A percentile compares a stretch with the other conserved stretches of the same genome.
phyloP scores from a whole-genome alignment of 768 basidiomycete genomes.

The Leccinum rimulosum region DNA sequence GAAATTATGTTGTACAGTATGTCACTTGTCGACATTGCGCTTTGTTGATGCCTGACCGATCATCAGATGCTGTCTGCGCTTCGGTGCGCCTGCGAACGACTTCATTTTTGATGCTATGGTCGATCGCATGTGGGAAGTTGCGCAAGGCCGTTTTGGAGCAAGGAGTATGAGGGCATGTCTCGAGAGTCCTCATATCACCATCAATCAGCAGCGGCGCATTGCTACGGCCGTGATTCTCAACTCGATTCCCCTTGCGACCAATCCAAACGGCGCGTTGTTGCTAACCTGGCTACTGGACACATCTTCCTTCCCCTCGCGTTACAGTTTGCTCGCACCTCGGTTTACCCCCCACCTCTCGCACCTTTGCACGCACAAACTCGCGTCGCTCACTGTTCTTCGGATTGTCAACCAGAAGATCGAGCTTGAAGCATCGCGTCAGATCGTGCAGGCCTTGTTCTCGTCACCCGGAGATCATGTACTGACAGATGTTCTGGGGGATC shows the following conservation, averaged over 20 bases:
- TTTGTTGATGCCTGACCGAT: slow-evolving; percentile 6
- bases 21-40: slow-evolving; percentile 29
- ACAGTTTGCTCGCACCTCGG: slow-evolving; percentile 89
- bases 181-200: slow-evolving; percentile 82
- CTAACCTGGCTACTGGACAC: slow-evolving; percentile 97
- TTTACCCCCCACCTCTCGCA: slow-evolving; percentile 97
- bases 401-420: slow-evolving; percentile 97
- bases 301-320: slow-evolving; percentile 93
- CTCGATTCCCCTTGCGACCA: slow-evolving; percentile 95
- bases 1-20: slow-evolving; percentile 91
- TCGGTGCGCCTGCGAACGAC: slow-evolving; percentile 85
- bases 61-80: slow-evolving; percentile 81
- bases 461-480: slow-evolving; percentile 87
- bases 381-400: slow-evolving; percentile 89
- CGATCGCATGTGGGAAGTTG: slow-evolving; percentile 98
- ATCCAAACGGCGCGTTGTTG: slow-evolving; percentile 93
- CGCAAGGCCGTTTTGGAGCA: slow-evolving; percentile 96
- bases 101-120: slow-evolving; percentile 98
- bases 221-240: slow-evolving; percentile 94
- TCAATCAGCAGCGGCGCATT: slow-evolving; percentile 92
- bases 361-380: slow-evolving; percentile 96
- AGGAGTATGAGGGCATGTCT: slow-evolving; percentile 97
- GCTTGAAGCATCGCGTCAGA: slow-evolving; percentile 79
- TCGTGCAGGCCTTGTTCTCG: slow-evolving; percentile 89
- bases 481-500: slow-evolving; percentile 92